phyloP scores from a whole-genome alignment of 441 rosid genomes.

The Pelargonium citronellum region DNA sequence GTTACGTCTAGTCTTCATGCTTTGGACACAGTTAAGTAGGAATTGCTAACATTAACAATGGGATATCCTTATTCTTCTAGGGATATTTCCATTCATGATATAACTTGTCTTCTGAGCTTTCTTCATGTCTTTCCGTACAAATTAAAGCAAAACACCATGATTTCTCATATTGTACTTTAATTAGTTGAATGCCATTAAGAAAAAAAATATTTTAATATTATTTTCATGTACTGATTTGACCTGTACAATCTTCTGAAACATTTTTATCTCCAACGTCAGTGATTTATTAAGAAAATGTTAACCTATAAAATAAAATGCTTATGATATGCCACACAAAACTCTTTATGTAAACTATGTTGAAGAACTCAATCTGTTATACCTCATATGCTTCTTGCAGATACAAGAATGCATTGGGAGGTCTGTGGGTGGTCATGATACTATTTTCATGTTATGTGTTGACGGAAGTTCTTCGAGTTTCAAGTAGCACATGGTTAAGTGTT shows the following conservation, averaged over 20 bases:
- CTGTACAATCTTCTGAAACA: background rate
- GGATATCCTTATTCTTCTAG: too few relatives aligned
- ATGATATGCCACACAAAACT: background rate
- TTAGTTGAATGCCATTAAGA: background rate
- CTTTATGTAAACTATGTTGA: background rate
- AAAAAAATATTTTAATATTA: background rate
- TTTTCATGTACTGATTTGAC: too few relatives aligned
- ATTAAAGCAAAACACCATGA: background rate
- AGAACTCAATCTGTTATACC: constrained; percentile 8
- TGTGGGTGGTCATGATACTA: constrained; percentile 85
- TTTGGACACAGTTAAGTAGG: background rate
- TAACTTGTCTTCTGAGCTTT: background rate
- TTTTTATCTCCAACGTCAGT: background rate
- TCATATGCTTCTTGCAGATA: constrained; percentile 48
- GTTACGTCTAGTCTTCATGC: background rate
- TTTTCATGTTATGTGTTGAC: constrained; percentile 62
- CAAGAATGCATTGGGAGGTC: constrained; percentile 92
- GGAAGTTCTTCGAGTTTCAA: constrained; percentile 77
- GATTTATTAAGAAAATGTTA: background rate
- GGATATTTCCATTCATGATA: background rate
- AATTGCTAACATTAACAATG: background rate
- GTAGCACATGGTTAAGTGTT: constrained; percentile 96
- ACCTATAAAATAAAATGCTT: background rate
- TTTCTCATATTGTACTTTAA: background rate
- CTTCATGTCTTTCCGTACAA: background rate